These are phyloP conservation scores for Aspergillus pseudonomiae DNA, from an alignment of 2,329 filamentous ascomycete genomes.

Conservation along the genomic window DNA sequence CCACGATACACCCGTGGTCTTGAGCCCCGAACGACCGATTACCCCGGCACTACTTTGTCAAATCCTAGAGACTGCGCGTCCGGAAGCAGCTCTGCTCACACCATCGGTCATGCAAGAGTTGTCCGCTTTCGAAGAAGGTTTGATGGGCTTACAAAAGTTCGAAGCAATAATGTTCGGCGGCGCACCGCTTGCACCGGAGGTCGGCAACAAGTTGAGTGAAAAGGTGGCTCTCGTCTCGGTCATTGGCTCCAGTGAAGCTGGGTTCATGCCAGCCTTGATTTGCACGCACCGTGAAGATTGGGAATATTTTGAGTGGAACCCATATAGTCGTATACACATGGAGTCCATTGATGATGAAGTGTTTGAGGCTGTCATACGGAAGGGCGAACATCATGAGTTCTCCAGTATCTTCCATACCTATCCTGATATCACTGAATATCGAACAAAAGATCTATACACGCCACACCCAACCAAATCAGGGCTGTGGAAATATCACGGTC, in stretches of 20 bases:
- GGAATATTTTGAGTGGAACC: constrained; percentile 30
- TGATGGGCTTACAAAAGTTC: not conserved
- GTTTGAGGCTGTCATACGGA: constrained; percentile 24
- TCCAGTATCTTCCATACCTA: constrained; percentile 23
- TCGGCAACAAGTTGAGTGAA: not conserved
- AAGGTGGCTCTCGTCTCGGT: not conserved
- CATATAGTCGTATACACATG: constrained; percentile 5
- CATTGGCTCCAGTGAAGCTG: constrained; percentile 12
- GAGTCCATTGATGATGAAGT: constrained; percentile 17
- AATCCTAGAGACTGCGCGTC: too few species aligned
- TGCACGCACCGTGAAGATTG: constrained; percentile 19
- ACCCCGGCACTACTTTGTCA: not conserved
- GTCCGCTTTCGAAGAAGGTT: too few species aligned
- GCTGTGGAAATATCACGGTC: constrained; percentile 12
- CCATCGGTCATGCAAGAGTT: not conserved
- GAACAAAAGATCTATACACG: constrained; percentile 33
- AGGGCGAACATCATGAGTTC: constrained; percentile 1
- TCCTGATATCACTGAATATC: constrained; percentile 22
- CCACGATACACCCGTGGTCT: not conserved
- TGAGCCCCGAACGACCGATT: not conserved
- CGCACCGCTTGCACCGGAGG: not conserved
- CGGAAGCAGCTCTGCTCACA: not conserved
- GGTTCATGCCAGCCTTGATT: constrained; percentile 13
- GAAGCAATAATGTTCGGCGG: not conserved
- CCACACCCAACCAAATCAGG: constrained; percentile 40